phyloP scores from a whole-genome alignment of 345 rosid genomes.

The Noccaea caerulescens region DNA sequence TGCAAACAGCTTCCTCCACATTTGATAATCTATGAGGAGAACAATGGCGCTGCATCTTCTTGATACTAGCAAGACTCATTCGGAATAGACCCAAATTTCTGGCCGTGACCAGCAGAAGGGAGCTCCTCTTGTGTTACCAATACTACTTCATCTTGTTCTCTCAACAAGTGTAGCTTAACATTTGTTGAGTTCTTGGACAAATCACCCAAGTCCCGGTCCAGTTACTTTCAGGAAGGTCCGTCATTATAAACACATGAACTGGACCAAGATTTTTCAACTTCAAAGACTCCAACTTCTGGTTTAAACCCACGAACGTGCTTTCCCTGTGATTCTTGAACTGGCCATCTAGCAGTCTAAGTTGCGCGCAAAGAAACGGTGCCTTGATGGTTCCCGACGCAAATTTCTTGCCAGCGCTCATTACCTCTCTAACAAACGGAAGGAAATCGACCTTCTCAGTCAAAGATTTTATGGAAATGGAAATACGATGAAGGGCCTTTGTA shows the following conservation, averaged over 20 bases:
- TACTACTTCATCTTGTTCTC: slow-evolving; percentile 60
- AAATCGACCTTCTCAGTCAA: slow-evolving; percentile 61
- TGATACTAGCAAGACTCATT: slow-evolving; percentile 35
- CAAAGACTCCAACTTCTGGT: slow-evolving; percentile 66
- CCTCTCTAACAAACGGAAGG: slow-evolving; percentile 79
- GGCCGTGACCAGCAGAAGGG: slow-evolving; percentile 51
- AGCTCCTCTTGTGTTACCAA: slow-evolving; percentile 52
- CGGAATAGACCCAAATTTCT: slow-evolving; percentile 49
- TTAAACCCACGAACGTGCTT: slow-evolving; percentile 59
- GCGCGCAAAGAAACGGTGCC: slow-evolving; percentile 79
- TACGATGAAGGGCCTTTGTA: slow-evolving; percentile 74
- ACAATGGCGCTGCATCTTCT: slow-evolving; percentile 49
- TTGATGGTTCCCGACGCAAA: slow-evolving; percentile 58
- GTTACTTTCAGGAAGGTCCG: slow-evolving; percentile 80
- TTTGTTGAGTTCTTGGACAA: slow-evolving; percentile 55
- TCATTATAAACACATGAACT: slow-evolving; percentile 73
- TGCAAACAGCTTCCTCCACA: slow-evolving; percentile 79
- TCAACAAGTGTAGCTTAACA: slow-evolving; percentile 61
- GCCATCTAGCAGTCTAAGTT: slow-evolving; percentile 86
- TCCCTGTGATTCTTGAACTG: slow-evolving; percentile 92
- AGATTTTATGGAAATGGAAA: slow-evolving; percentile 60
- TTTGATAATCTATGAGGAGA: slow-evolving; percentile 49
- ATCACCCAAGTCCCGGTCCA: slow-evolving; percentile 80
- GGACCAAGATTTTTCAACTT: slow-evolving; percentile 36
- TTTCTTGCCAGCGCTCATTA: slow-evolving; percentile 61